Percentiles rank a stretch among this genome's conserved stretches.
Evolutionary conservation across 257 asterid species (phyloP).

Genomic region (Solanum bulbocastanum): DNA sequence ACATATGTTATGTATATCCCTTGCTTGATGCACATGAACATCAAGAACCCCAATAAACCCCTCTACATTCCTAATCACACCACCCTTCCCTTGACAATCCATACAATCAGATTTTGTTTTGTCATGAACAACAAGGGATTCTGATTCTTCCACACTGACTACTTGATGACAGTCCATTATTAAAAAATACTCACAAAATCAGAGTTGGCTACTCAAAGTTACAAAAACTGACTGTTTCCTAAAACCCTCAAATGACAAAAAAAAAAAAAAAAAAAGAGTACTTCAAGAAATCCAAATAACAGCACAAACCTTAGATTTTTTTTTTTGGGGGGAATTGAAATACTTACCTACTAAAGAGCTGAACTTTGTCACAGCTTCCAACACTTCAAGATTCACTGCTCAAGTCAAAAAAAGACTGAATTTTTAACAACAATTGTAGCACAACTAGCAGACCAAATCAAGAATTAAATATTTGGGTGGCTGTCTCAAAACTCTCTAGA

Average conservation of each 20-base stretch:
- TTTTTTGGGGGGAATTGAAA: not conserved
- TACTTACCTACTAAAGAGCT: not conserved
- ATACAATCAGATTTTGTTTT: not conserved
- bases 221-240: not conserved
- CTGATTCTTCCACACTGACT: not conserved
- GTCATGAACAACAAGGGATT: not conserved
- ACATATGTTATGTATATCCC: constrained; percentile 91
- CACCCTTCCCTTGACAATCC: constrained; percentile 21
- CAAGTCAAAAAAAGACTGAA: not conserved
- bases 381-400: not conserved
- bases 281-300: not conserved
- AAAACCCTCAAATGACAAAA: not conserved
- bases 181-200: not conserved
- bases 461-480: not conserved
- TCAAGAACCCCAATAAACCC: constrained; percentile 54
- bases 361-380: not conserved
- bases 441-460: not conserved
- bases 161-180: not conserved
- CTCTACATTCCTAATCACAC: constrained; percentile 18
- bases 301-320: not conserved
- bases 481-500: not conserved
- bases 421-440: not conserved
- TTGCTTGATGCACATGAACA: constrained; percentile 78
- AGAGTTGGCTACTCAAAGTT: not conserved
- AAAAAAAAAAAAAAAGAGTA: not conserved